A percentile compares a stretch with the other conserved stretches of the same genome.
Evolutionary conservation across 2,329 filamentous ascomycete species (phyloP).

Genomic region (Didymella exigua): DNA sequence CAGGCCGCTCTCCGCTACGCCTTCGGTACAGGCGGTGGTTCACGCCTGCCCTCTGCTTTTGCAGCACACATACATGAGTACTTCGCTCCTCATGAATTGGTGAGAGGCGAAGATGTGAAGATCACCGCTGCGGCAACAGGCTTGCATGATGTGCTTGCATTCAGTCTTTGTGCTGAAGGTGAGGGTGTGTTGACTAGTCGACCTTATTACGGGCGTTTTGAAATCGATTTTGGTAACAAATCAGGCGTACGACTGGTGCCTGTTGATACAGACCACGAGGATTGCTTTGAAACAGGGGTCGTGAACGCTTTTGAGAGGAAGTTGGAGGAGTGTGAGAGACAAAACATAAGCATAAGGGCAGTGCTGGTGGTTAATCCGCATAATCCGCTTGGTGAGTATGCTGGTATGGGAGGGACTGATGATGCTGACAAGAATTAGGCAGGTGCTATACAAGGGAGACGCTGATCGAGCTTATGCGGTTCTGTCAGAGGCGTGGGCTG

Average conservation of each 20-base stretch:
- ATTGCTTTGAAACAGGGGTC: conserved; percentile 10
- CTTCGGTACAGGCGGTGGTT: neutral
- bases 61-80: conserved; percentile 2
- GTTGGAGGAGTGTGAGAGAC: neutral
- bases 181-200: conserved; percentile 55
- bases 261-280: conserved; percentile 24
- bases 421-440: neutral
- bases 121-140: conserved; percentile 51
- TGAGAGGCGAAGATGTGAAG: conserved; percentile 48
- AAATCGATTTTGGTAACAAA: conserved; percentile 55
- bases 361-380: conserved; percentile 5
- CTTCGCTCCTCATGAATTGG: conserved; percentile 12
- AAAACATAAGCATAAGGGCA: neutral
- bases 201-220: conserved; percentile 58
- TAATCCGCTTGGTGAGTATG: conserved; percentile 6
- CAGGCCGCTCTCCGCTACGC: neutral
- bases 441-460: conserved; percentile 43
- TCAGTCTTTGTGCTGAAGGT: conserved; percentile 50
- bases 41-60: neutral
- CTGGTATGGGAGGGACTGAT: too few species aligned
- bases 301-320: neutral
- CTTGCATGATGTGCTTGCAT: conserved; percentile 52
- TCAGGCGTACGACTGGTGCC: conserved; percentile 32
- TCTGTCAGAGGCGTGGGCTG: conserved; percentile 58
- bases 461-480: conserved; percentile 52